phyloP scores from a whole-genome alignment of 2,329 filamentous ascomycete genomes.

The Fusarium sterilihyphosum region DNA sequence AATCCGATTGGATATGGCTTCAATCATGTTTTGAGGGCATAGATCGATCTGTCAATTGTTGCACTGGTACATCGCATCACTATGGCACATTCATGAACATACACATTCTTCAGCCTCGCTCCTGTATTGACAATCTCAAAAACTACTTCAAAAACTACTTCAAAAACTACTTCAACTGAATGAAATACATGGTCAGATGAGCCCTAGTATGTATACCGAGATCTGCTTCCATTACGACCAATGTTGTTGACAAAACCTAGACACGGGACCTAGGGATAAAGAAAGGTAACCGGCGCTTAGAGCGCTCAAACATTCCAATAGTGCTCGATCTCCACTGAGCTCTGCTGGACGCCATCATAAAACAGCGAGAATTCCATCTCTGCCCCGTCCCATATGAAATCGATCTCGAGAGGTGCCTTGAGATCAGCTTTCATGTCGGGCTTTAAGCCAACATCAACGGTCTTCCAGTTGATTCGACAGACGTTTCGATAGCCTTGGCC shows the following conservation, averaged over 20 bases:
- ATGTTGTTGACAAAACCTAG: neutral
- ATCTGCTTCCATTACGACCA: neutral
- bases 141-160: neutral
- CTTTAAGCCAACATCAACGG: fast-evolving
- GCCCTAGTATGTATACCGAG: neutral
- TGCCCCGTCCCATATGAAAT: neutral
- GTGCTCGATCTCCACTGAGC: neutral
- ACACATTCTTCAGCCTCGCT: neutral
- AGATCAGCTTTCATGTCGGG: fast-evolving
- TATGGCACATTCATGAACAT: neutral
- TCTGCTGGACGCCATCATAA: neutral
- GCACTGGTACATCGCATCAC: neutral
- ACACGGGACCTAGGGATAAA: neutral
- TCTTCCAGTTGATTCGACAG: neutral
- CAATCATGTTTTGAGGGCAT: neutral
- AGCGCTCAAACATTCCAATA: neutral
- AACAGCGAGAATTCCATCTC: neutral
- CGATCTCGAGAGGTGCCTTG: neutral
- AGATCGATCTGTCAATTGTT: neutral
- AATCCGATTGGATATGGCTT: neutral
- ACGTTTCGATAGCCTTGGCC: no score
- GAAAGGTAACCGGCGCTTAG: neutral
- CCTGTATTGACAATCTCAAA: neutral
- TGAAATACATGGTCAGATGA: neutral
- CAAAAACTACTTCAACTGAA: neutral